Conservation (phyloP, 306 rosid genomes). For the Begonia masoniana region DNA sequence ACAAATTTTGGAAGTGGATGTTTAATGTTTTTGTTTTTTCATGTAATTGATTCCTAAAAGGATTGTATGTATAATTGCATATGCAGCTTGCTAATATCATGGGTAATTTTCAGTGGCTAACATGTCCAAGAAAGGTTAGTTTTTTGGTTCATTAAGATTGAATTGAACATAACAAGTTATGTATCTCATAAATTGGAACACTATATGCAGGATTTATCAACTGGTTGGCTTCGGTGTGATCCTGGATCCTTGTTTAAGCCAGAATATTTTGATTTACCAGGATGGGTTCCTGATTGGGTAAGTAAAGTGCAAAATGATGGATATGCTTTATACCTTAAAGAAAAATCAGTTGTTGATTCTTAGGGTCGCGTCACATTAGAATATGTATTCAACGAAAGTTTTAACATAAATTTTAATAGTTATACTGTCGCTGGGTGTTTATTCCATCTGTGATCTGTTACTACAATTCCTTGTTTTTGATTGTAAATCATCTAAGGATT, state of each 20-base stretch:
- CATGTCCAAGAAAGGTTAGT: slow-evolving; percentile 91
- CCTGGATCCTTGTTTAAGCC: slow-evolving; percentile 85
- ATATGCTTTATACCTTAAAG: too few species aligned
- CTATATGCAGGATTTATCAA: slow-evolving; percentile 72
- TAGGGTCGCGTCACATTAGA: too few species aligned
- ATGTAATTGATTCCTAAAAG: neutral
- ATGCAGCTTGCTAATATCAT: slow-evolving; percentile 85
- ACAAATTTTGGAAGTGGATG: too few species aligned
- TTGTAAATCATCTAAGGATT: too few species aligned
- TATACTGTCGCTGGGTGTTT: too few species aligned
- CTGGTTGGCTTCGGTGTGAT: slow-evolving; percentile 92
- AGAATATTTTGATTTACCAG: slow-evolving; percentile 44
- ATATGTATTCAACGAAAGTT: too few species aligned
- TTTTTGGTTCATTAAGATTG: neutral
- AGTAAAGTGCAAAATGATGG: slow-evolving; percentile 7
- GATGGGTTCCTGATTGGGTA: slow-evolving; percentile 73
- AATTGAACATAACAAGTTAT: neutral
- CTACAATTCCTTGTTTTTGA: too few species aligned
- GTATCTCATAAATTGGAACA: slow-evolving; percentile 7
- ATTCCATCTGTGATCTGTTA: too few species aligned
- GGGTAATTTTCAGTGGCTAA: slow-evolving; percentile 82
- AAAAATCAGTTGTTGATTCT: too few species aligned
- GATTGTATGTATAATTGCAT: slow-evolving; percentile 18
- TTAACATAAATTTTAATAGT: too few species aligned
- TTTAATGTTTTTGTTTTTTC: too few species aligned